Evolutionary conservation across 176 grass and related monocot species (phyloP), one percentile per base, ranked within the genome.

Genomic region (Elaeis guineensis): DNA sequence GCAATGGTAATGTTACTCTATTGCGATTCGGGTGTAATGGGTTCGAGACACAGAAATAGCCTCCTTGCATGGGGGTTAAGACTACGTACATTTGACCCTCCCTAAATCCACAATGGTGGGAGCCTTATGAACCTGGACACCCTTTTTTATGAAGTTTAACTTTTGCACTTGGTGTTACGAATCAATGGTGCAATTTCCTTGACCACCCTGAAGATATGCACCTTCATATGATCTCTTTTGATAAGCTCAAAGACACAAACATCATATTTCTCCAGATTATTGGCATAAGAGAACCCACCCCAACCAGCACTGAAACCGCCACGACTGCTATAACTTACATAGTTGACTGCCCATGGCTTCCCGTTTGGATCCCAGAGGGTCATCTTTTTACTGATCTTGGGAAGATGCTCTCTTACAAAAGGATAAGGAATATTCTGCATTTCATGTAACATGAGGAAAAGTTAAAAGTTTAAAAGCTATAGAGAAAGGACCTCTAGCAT

Each of bases 121-220:
- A 30, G 28, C 28, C 28, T 30, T 30, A 29, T 29, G 28, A 30
- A 30, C 28, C 5, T 0, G 28, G 28, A 30, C 28, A 30, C 28
- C 25, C 25, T 26, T 30, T 30, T 30, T 30, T 30, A 30, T 30
- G 28, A 44, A 44, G 11, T 12, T 44, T 12, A 44, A 44, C 35
- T 44, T 44, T 44, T 44, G 35, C 35, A 3, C 35, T 53, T 56
- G 3, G n/a, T 51, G 17, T 21, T 25, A 18, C 58, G 55, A 25
- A 73, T 35, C 53, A 80, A 73, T 0, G 92, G 87, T 9, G 58
- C 77, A 59, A 86, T 83, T 52, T 86, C 70, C 1, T 81, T 72
- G 21, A 92, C 67, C 57, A 89, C 93, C 69, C 93, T 83, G 54
- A 87, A 92, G 50, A 89, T 89, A 63, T 92, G 88, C 18, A 98